These are phyloP conservation scores for Tephrocybe sp. DNA, from an alignment of 768 basidiomycete species.

Conservation along the genomic window DNA sequence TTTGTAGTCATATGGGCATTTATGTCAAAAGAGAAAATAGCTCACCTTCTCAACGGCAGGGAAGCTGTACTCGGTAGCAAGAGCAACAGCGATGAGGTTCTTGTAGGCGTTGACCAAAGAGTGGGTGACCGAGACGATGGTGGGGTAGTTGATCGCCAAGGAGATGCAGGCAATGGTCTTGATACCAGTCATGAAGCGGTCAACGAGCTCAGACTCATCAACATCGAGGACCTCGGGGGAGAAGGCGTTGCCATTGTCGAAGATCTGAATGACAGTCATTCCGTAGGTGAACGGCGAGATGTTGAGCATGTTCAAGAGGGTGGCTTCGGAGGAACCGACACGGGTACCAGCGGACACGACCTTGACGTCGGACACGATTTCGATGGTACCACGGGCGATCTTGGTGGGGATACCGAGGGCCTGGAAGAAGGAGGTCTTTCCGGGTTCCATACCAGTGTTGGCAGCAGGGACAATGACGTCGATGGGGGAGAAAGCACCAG, in stretches of 20 bases:
- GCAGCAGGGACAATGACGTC: conserved; percentile 91
- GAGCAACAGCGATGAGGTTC: conserved; percentile 88
- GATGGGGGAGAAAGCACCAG: conserved; percentile 92
- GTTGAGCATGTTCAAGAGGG: conserved; percentile 98
- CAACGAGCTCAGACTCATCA: conserved; percentile 86
- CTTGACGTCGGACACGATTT: conserved; percentile 97
- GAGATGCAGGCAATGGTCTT: conserved; percentile 96
- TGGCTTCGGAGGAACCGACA: conserved; percentile 97
- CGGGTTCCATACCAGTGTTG: conserved; percentile 99
- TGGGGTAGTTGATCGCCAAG: conserved; percentile 94
- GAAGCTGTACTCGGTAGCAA: conserved; percentile 93
- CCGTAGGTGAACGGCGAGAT: conserved; percentile 99
- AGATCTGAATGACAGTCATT: conserved; percentile 98
- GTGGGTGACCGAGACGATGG: conserved; percentile 90
- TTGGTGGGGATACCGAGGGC: conserved; percentile 99
- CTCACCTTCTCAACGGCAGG: conserved; percentile 90
- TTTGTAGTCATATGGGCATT: conserved; percentile 28
- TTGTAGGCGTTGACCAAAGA: conserved; percentile 99
- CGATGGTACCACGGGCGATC: conserved; percentile 99
- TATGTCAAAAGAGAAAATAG: conserved; percentile 10
- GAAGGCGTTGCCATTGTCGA: conserved; percentile 91
- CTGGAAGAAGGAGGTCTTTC: conserved; percentile 99
- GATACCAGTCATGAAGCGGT: conserved; percentile 90
- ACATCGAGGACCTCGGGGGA: conserved; percentile 88
- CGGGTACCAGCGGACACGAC: conserved; percentile 90